Evolutionary conservation across 2,329 filamentous ascomycete species (phyloP).

Genomic region (Penicillium glabrum): DNA sequence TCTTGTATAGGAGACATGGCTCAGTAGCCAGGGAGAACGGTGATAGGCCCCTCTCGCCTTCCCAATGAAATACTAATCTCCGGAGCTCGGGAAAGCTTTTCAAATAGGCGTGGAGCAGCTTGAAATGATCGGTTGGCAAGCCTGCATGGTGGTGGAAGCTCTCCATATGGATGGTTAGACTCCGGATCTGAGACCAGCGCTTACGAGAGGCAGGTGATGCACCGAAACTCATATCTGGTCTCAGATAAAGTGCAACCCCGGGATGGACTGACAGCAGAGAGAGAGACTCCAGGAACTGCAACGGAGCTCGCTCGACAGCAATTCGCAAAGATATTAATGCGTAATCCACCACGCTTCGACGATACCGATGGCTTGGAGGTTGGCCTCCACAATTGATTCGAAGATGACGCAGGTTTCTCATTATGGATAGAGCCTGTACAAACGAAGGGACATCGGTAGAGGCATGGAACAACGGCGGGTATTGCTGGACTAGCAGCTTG

Average conservation of each 20-base stretch:
- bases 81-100: conserved; percentile 66
- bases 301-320: conserved; percentile 70
- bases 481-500: conserved; percentile 80
- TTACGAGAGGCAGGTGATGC: conserved; percentile 68
- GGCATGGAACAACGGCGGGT: conserved; percentile 84
- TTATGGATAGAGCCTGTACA: conserved; percentile 67
- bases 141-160: conserved; percentile 61
- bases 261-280: conserved; percentile 74
- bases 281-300: conserved; percentile 66
- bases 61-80: conserved; percentile 75
- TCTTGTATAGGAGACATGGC: conserved; percentile 55
- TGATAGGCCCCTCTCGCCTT: conserved; percentile 69
- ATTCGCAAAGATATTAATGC: conserved; percentile 84
- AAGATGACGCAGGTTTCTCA: conserved; percentile 71
- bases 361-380: conserved; percentile 66
- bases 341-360: conserved; percentile 80
- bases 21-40: conserved; percentile 71
- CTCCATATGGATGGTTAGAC: conserved; percentile 71
- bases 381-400: conserved; percentile 75
- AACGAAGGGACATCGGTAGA: conserved; percentile 86
- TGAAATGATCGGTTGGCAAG: conserved; percentile 67
- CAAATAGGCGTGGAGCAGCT: conserved; percentile 79
- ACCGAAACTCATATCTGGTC: conserved; percentile 72
- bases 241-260: conserved; percentile 73
- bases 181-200: conserved; percentile 75